These are phyloP conservation scores for Pseudogymnoascus sp. DNA, from an alignment of 2,329 filamentous ascomycete species.

Conservation along the genomic window DNA sequence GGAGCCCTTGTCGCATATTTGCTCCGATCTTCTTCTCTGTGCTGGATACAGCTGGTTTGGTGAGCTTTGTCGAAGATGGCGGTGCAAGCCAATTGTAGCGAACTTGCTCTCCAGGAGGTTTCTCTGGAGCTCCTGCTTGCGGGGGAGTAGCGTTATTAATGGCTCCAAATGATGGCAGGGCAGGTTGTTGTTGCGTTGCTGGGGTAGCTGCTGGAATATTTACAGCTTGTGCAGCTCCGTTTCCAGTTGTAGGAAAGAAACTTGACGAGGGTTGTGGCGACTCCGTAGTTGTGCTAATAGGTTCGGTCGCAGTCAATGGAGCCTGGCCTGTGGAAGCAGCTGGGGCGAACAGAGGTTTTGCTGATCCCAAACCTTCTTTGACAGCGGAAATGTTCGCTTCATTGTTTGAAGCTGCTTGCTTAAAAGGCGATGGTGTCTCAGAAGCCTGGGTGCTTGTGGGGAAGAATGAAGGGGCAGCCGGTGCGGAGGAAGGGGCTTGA, in stretches of 20 bases:
- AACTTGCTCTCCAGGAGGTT: background rate
- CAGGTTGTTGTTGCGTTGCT: background rate
- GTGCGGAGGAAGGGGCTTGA: background rate
- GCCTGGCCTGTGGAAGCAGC: background rate
- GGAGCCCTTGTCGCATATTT: background rate
- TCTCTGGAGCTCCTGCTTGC: background rate
- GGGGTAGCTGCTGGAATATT: background rate
- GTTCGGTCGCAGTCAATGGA: background rate
- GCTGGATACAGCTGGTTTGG: background rate
- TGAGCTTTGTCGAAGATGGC: background rate
- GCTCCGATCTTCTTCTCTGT: background rate
- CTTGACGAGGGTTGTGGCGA: background rate
- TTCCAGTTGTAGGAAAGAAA: background rate
- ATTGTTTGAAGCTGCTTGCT: background rate
- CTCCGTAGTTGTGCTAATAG: background rate
- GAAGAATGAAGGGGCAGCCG: background rate
- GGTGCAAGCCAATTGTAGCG: slow-evolving; percentile 3
- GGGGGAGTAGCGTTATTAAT: background rate
- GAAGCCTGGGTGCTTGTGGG: background rate
- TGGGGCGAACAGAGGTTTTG: background rate
- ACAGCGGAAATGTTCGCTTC: background rate
- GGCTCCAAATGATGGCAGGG: background rate
- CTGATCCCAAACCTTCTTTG: background rate
- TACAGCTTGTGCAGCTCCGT: background rate
- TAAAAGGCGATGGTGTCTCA: background rate